Percentiles rank a stretch among this genome's conserved stretches.
Evolutionary conservation across 129 eudicot species (phyloP).

Genomic region (Daucus carota): DH1_v3.0 NC_030384.2:36442001-36442500

Average conservation of each 20-base stretch:
- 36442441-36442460: too few relatives aligned
- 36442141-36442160: conserved; percentile 98
- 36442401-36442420: not conserved
- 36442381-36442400: not conserved
- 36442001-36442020: conserved; percentile 33
- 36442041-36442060: conserved; percentile 94
- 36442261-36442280: not conserved
- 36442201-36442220: not conserved
- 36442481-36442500: not conserved
- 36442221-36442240: not conserved
- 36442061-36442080: conserved; percentile 99
- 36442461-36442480: not conserved
- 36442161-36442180: conserved; percentile 99
- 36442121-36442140: conserved; percentile 98
- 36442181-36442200: not conserved
- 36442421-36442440: not conserved
- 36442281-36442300: not conserved
- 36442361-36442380: not conserved
- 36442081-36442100: conserved; percentile 91
- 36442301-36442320: not conserved
- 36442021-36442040: conserved; percentile 79
- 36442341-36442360: not conserved
- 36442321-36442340: not conserved
- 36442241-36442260: not conserved
- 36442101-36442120: conserved; percentile 77